Evolutionary conservation across 2,329 filamentous ascomycete genomes (phyloP), one percentile per base, ranked within the genome.

Genomic region (Fusarium sp.): DNA sequence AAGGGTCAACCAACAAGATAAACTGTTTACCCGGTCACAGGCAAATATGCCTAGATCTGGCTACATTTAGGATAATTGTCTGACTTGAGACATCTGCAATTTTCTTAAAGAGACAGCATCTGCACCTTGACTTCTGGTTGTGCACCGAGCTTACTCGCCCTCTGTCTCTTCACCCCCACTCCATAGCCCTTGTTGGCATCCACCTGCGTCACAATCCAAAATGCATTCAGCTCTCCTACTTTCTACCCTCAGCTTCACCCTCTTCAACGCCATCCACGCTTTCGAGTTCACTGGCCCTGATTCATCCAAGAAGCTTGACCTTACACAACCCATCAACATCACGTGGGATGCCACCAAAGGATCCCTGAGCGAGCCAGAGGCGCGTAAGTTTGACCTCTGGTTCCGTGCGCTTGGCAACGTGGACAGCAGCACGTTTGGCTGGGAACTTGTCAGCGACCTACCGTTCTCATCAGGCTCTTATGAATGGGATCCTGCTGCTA

Each of bases 231-330:
- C n/a, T 8, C 3, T 20, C 3, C 6, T 46, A 3, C 30, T 60
- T 5, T 18, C 24, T 1, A 9, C 10, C 12, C 2, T 58, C 3
- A 5, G 40, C 24, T 58, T 1, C 9, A 8, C 40, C 2, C 16
- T 46, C 6, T 58, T 46, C 2, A 24, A 38, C 18, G 4, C 6
- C 0, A 18, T 24, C 0, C 20, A 58, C 4, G 57, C 40, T 4
- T 60, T 60, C 1, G 52, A 58, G 14, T 60, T 60, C 15, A 60
- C 57, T 15, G 30, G 57, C 11, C 57, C 57, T 9, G 30, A 58
- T 20, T 9, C 52, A 1, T 1, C 22, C 2, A 6, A 60, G 24
- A 58, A 46, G 14, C 40, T 60, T 6, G 5, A 60, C 3, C 29
- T 60, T 5, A 22, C 24, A 40, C 14, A 60, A 3, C 16, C 57